These are phyloP conservation scores for Fusarium globosum DNA, from an alignment of 2,329 filamentous ascomycete genomes.

Conservation along the genomic window DNA sequence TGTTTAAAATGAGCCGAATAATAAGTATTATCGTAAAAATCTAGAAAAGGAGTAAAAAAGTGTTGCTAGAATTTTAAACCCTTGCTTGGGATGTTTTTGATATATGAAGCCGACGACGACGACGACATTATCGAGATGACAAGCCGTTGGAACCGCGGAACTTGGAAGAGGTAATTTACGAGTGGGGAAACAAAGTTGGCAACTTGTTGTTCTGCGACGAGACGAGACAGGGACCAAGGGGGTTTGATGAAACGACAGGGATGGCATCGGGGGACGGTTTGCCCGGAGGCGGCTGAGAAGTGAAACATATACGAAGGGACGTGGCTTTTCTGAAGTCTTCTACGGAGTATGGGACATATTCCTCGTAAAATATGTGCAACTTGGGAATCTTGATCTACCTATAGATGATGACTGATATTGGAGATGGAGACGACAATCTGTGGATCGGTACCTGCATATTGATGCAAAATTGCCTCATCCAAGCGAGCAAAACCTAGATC, in stretches of 20 bases:
- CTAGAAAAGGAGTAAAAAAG: not conserved
- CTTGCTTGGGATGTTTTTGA: conserved; percentile 26
- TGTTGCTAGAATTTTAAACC: conserved; percentile 5
- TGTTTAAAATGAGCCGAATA: conserved; percentile 1
- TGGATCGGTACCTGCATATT: conserved; percentile 22
- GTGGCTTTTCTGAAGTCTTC: not conserved
- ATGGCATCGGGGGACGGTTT: conserved; percentile 10
- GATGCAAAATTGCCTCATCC: conserved; percentile 11
- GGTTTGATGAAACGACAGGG: conserved; percentile 35
- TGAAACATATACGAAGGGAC: conserved; percentile 22
- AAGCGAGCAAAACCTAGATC: not conserved
- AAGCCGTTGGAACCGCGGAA: conserved; percentile 17
- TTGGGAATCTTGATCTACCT: not conserved
- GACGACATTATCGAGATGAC: not conserved
- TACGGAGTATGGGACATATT: not conserved
- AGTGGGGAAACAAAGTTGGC: conserved; percentile 15
- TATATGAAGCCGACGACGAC: conserved; percentile 9
- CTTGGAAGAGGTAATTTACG: conserved; percentile 9
- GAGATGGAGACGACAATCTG: not conserved
- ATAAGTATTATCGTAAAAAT: not conserved
- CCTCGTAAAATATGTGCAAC: not conserved
- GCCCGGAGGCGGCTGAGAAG: conserved; percentile 19
- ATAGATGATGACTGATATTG: not conserved
- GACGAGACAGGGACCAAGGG: conserved; percentile 27
- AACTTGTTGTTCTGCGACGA: conserved; percentile 36